Conservation (phyloP, 2,329 filamentous ascomycete species). For the Seiridium cupressi region DNA sequence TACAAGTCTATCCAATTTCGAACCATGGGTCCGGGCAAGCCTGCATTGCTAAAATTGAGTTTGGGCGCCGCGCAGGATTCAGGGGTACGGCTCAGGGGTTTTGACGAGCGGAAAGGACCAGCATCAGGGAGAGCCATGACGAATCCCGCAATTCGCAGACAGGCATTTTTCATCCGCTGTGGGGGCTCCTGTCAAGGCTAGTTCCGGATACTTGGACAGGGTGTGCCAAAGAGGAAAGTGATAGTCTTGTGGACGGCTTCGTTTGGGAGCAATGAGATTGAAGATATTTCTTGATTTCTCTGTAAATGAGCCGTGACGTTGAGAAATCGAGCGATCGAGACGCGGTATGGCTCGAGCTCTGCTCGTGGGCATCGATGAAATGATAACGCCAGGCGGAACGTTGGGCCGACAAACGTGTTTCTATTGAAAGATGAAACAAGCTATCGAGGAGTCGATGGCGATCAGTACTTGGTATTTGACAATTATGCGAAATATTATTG, state of each 20-base stretch:
- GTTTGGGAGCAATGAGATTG: neutral
- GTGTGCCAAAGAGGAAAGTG: neutral
- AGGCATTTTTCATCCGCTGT: neutral
- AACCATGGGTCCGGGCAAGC: neutral
- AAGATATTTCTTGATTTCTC: neutral
- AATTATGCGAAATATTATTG: neutral
- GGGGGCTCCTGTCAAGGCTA: neutral
- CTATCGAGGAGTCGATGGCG: neutral
- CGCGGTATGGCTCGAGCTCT: neutral
- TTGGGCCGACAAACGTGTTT: neutral
- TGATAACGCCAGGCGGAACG: neutral
- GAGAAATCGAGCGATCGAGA: neutral
- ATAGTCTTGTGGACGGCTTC: neutral
- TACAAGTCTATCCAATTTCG: neutral
- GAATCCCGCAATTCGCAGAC: neutral
- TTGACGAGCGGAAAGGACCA: neutral
- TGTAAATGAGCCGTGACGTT: neutral
- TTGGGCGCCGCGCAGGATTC: neutral
- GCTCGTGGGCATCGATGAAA: neutral
- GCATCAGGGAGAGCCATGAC: neutral
- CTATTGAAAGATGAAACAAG: slow-evolving; percentile 3
- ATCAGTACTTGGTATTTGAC: neutral
- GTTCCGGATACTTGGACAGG: neutral
- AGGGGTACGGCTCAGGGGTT: neutral
- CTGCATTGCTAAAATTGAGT: neutral